Percentiles rank a stretch among this genome's conserved stretches.
Conservation (phyloP, 495 filamentous ascomycete species). For the Tuber umbilicatum region DNA sequence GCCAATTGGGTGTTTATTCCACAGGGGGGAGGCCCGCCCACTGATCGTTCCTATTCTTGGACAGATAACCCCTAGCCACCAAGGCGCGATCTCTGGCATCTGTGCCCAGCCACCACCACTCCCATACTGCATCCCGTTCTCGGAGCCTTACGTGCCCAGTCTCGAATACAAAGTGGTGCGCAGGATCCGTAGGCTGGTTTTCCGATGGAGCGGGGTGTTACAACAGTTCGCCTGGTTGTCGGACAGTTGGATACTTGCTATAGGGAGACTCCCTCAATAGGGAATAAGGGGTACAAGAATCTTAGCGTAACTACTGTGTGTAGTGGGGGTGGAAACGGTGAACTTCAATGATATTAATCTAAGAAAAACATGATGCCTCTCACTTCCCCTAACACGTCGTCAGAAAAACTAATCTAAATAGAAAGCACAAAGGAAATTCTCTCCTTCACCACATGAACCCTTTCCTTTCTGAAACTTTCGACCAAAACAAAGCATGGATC, state of each 20-base stretch:
- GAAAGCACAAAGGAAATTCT: no score
- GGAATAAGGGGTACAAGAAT: slow-evolving; percentile 52
- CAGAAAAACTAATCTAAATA: no score
- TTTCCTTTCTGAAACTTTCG: no score
- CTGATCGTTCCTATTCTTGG: slow-evolving; percentile 59
- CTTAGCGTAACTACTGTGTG: no score
- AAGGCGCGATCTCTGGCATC: slow-evolving; percentile 59
- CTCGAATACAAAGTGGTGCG: slow-evolving; percentile 68
- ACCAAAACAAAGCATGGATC: no score
- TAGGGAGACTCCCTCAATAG: slow-evolving; percentile 52
- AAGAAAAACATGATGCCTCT: no score
- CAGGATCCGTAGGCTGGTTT: slow-evolving; percentile 52
- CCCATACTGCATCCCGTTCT: slow-evolving; percentile 56
- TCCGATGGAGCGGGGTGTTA: slow-evolving; percentile 50
- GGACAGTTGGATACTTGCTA: slow-evolving; percentile 56
- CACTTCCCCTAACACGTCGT: no score
- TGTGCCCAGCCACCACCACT: slow-evolving; percentile 37
- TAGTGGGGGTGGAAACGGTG: no score
- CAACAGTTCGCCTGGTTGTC: slow-evolving; percentile 52
- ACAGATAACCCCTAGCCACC: slow-evolving; percentile 50
- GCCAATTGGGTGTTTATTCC: slow-evolving; percentile 58
- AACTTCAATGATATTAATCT: no score
- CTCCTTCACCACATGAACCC: no score
- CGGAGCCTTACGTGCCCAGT: slow-evolving; percentile 49
- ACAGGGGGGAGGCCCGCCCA: slow-evolving; percentile 44